phyloP scores from a whole-genome alignment of 257 asterid genomes.

The Pogostemon cablin region DNA sequence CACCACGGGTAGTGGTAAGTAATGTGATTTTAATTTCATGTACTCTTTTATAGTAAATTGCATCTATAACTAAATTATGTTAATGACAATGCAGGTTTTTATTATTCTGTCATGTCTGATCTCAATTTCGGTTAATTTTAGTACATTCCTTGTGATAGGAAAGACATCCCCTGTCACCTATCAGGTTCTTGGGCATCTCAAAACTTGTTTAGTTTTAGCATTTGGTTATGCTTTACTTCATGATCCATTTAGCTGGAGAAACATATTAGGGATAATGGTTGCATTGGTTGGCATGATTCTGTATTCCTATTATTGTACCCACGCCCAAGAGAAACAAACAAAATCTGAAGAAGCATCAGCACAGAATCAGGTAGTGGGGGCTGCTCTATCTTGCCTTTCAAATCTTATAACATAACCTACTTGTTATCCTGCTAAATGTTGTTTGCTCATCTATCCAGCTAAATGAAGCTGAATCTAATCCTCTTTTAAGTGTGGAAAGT shows the following conservation, averaged over 20 bases:
- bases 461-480: conserved; percentile 67
- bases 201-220: conserved; percentile 69
- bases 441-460: conserved; percentile 42
- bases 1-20: conserved; percentile 74
- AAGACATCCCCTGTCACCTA: conserved; percentile 79
- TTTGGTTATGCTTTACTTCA: conserved; percentile 63
- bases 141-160: conserved; percentile 82
- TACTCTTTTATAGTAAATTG: conserved; percentile 27
- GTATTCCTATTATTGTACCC: conserved; percentile 66
- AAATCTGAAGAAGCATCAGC: conserved; percentile 50
- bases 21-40: conserved; percentile 9
- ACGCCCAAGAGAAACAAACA: conserved; percentile 53
- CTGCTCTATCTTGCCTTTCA: conserved; percentile 29
- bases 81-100: conserved; percentile 54
- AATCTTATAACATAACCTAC: conserved; percentile 7
- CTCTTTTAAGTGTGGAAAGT: conserved; percentile 61
- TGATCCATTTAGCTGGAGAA: conserved; percentile 74
- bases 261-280: conserved; percentile 59
- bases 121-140: conserved; percentile 74
- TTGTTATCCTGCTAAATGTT: conserved; percentile 26
- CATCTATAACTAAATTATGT: conserved; percentile 33
- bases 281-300: conserved; percentile 67
- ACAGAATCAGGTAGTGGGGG: conserved; percentile 53
- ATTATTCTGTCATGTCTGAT: conserved; percentile 70
- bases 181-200: conserved; percentile 82